Conservation (phyloP, 345 rosid genomes). For the Ricinus communis region DNA sequence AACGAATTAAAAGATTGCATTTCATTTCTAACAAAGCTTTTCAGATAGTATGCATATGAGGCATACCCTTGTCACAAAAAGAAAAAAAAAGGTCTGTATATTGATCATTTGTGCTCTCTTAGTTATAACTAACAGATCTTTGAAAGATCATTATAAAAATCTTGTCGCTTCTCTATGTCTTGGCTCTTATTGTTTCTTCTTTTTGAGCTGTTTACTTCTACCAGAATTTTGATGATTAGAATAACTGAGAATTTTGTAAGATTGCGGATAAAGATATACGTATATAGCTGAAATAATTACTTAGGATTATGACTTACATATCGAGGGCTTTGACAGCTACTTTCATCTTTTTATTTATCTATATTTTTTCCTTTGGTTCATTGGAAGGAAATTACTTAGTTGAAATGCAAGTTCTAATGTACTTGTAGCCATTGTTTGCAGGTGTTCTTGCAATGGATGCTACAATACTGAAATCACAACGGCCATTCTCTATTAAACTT, state of each 20-base stretch:
- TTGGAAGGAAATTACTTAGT: not conserved
- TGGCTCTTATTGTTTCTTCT: not conserved
- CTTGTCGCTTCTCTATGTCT: too few species aligned
- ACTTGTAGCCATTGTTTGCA: slow-evolving; percentile 14
- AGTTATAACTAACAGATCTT: too few species aligned
- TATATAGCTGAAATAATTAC: not conserved
- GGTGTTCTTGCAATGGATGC: slow-evolving; percentile 51
- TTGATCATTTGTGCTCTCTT: too few species aligned
- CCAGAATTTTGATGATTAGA: not conserved
- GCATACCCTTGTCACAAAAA: too few species aligned
- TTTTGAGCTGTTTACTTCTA: not conserved
- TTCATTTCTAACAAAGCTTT: too few species aligned
- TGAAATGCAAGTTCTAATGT: not conserved
- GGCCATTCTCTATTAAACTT: slow-evolving; percentile 65
- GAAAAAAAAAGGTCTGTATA: too few species aligned
- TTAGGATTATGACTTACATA: not conserved
- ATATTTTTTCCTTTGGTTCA: not conserved
- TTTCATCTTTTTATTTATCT: too few species aligned
- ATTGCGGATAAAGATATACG: not conserved
- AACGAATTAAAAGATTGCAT: too few species aligned
- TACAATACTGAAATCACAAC: slow-evolving; percentile 47
- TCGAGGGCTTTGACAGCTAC: not conserved
- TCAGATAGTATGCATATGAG: too few species aligned
- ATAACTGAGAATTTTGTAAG: not conserved
- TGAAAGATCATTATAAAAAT: too few species aligned